A percentile compares a stretch with the other conserved stretches of the same genome.
phyloP scores from a whole-genome alignment of 176 grass and related monocot species.

The Tillandsia fasciculata region DNA sequence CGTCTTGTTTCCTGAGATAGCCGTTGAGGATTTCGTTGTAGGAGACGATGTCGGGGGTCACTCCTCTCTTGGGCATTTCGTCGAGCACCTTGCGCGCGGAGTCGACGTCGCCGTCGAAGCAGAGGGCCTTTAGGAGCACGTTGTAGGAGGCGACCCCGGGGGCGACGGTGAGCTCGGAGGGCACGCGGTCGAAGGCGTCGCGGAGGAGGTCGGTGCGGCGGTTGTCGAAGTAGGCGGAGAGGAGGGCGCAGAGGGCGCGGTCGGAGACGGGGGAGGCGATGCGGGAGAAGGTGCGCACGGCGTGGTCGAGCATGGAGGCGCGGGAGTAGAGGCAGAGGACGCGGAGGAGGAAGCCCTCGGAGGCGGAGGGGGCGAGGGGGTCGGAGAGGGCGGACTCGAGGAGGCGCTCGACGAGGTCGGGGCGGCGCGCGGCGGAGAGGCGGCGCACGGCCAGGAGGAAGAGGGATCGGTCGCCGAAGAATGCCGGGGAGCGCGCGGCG shows the following conservation, averaged over 20 bases:
- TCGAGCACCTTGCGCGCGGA: constrained; percentile 39
- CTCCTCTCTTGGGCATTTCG: constrained; percentile 36
- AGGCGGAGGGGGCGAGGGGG: constrained; percentile 23
- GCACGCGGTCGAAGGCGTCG: constrained; percentile 33
- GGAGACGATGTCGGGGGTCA: constrained; percentile 57
- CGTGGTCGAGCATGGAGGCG: constrained; percentile 45
- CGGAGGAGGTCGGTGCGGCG: constrained; percentile 37
- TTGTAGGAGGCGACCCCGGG: constrained; percentile 54
- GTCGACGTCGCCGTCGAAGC: constrained; percentile 5
- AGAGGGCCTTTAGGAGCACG: constrained; percentile 40
- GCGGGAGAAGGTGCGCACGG: constrained; percentile 46
- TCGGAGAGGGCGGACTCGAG: constrained; percentile 10
- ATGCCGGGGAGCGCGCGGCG: not conserved
- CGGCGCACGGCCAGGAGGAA: not conserved
- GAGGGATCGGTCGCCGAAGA: not conserved
- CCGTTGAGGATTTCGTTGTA: constrained; percentile 69
- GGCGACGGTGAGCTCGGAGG: constrained; percentile 30
- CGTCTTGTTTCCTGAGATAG: constrained; percentile 35
- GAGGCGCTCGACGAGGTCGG: constrained; percentile 20
- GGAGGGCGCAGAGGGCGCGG: constrained; percentile 52
- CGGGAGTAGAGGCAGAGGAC: constrained; percentile 53
- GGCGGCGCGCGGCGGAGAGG: not conserved
- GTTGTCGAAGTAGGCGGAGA: constrained; percentile 60
- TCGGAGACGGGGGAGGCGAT: constrained; percentile 32
- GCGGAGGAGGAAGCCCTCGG: constrained; percentile 66